These are phyloP conservation scores for Solanum bukasovii DNA, from an alignment of 257 asterid genomes.

Conservation along the genomic window DNA sequence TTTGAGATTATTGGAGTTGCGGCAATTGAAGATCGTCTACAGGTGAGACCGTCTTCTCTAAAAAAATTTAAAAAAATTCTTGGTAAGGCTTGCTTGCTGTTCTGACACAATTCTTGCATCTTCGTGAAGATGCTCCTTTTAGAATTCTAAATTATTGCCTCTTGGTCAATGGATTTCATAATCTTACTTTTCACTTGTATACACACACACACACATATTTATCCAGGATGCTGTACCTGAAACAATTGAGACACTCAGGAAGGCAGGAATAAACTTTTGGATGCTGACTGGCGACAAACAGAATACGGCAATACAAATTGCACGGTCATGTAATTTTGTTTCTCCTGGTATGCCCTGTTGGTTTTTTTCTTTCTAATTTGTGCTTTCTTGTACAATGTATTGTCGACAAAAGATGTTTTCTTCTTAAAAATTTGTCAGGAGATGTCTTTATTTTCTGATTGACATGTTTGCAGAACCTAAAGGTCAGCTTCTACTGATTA, in stretches of 20 bases:
- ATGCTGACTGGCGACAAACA: slow-evolving; percentile 99
- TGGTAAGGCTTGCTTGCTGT: not conserved
- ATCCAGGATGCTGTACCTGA: slow-evolving; percentile 96
- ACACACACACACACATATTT: not conserved
- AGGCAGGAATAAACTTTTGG: slow-evolving; percentile 97
- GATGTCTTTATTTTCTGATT: not conserved
- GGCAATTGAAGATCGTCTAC: slow-evolving; percentile 96
- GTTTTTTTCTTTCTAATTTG: not conserved
- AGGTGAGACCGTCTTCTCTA: slow-evolving; percentile 35
- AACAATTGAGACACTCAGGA: slow-evolving; percentile 79
- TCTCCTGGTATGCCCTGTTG: slow-evolving; percentile 61
- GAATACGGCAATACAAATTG: slow-evolving; percentile 93
- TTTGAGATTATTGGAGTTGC: slow-evolving; percentile 93
- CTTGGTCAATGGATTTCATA: slow-evolving; percentile 6
- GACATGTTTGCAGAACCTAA: slow-evolving; percentile 70
- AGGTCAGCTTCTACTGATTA: slow-evolving; percentile 92
- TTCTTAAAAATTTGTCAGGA: slow-evolving; percentile 12
- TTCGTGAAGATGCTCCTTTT: not conserved
- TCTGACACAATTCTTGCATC: not conserved
- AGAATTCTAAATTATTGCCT: not conserved
- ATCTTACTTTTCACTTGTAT: slow-evolving; percentile 4
- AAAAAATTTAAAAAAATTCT: not conserved
- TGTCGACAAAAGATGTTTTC: not conserved
- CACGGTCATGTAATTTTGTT: slow-evolving; percentile 91
- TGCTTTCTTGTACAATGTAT: not conserved